Evolutionary conservation across 108 stramenopile species (phyloP), one percentile per base, ranked within the genome.

Genomic region (Pseudonitzschia pungens): DNA sequence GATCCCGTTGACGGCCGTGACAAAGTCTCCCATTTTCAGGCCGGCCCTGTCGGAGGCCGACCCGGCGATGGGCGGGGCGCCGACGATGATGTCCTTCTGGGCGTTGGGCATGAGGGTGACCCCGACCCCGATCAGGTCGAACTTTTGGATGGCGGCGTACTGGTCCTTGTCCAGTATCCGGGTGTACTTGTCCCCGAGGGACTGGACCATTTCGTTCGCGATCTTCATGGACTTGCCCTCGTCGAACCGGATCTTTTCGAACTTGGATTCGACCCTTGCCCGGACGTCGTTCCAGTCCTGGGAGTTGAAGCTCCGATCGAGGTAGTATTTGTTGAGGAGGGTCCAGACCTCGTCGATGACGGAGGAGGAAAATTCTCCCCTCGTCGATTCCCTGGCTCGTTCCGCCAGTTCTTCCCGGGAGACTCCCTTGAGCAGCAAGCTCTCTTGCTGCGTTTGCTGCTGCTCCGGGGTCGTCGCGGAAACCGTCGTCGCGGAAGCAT

Each of bases 91-190:
- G 22, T 89, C 71, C 53, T 86, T 83, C 16, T 74, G 59, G 1
- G 65, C 68, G 68, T 87, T 84, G 0, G 90, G 91, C 87, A 91
- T 90, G 26, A 94, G 77, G 44, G 89, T 94, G 12, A 83, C 92
- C 18, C 93, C 96, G 4, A 96, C 90, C 4, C 96, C 96, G 69
- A 94, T 90, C 56, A 93, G 68, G 69, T 94, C 96, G 73, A 77
- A 96, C 55, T 90, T 93, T 78, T 93, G 90, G 69, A 94, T 93
- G 40, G 79, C 77, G 1, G 85, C 62, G 67, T 94, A 93, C 43
- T 79, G 76, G 14, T 83, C 72, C 50, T 53, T 71, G 52, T 87
- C 84, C 21, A 96, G 54, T 26, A 93, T 54, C 16, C 92, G 81
- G 4, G 92, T 85, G 75, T 94, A 96, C 50, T 87, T 89, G 78